Evolutionary conservation across 2,329 filamentous ascomycete species (phyloP).

Genomic region (Fonsecaea erecta): DNA sequence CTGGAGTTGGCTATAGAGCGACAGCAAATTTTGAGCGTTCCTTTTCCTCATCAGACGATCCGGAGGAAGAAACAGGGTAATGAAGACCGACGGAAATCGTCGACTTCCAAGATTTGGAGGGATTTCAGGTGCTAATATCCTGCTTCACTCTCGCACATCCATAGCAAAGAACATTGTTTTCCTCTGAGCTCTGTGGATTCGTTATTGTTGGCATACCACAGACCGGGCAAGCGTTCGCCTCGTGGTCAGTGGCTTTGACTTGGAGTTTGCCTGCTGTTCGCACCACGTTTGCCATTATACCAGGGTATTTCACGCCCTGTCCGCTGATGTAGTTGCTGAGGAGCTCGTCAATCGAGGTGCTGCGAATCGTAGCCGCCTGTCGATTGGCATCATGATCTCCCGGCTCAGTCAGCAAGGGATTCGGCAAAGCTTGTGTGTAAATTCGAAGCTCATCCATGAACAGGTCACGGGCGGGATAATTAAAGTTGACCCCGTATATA

Average conservation of each 20-base stretch:
- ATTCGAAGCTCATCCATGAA: constrained; percentile 77
- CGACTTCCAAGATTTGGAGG: neutral
- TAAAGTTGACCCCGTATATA: constrained; percentile 63
- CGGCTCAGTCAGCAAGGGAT: constrained; percentile 28
- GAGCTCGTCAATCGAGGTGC: constrained; percentile 86
- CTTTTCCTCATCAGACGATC: neutral
- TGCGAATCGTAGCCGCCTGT: constrained; percentile 58
- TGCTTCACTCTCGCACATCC: constrained; percentile 49
- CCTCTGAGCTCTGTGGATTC: neutral
- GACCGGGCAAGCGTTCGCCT: constrained; percentile 74
- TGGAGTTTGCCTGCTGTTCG: constrained; percentile 84
- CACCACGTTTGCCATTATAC: constrained; percentile 93
- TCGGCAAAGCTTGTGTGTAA: constrained; percentile 60
- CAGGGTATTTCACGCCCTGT: constrained; percentile 84
- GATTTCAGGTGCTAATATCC: constrained; percentile 28
- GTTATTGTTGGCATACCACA: constrained; percentile 19
- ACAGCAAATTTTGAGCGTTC: constrained; percentile 6
- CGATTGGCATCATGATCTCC: constrained; percentile 20
- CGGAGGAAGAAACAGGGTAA: neutral
- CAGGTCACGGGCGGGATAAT: constrained; percentile 83
- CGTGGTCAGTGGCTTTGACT: constrained; percentile 24
- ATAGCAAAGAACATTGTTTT: constrained; percentile 43
- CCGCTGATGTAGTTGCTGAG: constrained; percentile 86
- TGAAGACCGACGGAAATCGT: neutral
- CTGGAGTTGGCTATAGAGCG: neutral